Evolutionary conservation across 1,284 basidiomycete genomes (phyloP), one percentile per base, ranked within the genome.

Genomic region (Omphalotus olearius): DNA sequence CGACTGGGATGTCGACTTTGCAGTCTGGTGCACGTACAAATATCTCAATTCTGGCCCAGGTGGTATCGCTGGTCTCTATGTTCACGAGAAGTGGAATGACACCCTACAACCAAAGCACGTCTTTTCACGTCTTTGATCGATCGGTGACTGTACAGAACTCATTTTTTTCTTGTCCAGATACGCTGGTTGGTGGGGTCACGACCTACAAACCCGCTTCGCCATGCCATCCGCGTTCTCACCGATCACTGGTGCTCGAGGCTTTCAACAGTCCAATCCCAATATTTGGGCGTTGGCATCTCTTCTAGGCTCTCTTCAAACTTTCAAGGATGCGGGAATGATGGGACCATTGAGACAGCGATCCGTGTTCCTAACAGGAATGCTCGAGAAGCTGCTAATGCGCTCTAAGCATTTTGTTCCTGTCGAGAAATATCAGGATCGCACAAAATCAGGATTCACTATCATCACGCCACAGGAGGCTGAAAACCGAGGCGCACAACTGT

Each of bases 111-210:
- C 85, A 48, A 83, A 78, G 86, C 85, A 65, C 64, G 74, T 60
- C 45, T 45, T 41, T 51, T 41, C 33, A 40, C 45, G 45, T 53
- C 25, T 42, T 45, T 49, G 26, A 47, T 55, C 57, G 56, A 48
- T 54, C 13, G 30, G 13, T 33, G 30, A 33, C 30, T 33, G 13
- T 33, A 13, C 2, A 48, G 38, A 52, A 54, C 47, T 53, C 47
- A 47, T 45, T 47, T 56, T 51, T 54, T 53, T 59, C 25, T 47
- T 25, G 25, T 51, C 25, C 61, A 93, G 95, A 63, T 85, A 87
- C 53, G 88, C 93, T 18, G 96, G 97, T 33, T 99, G 96, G 96
- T 99, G 94, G 93, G 96, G 97, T 43, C 93, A 98, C 67, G 83
- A 94, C 63, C 78, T 84, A 18, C 66, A 73, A 52, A 95, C 92